These are phyloP conservation scores for Tulasnella sp. DNA, from an alignment of 768 basidiomycete species.

Conservation along the genomic window DNA sequence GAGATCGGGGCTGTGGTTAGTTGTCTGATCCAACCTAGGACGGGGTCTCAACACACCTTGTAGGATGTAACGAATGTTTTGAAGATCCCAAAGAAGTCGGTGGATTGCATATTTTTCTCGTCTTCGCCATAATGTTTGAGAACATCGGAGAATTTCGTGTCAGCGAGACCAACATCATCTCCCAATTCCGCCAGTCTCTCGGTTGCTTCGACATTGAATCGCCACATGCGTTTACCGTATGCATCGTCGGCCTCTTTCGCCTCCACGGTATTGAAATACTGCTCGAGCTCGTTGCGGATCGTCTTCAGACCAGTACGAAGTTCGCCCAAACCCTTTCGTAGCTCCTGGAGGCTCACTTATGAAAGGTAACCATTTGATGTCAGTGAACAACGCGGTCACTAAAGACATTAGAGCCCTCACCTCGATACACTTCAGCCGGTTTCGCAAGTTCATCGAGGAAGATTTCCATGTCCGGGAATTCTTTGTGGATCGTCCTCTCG, in stretches of 20 bases:
- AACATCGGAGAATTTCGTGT: slow-evolving; percentile 77
- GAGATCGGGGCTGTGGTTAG: slow-evolving; percentile 10
- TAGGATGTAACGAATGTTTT: slow-evolving; percentile 96
- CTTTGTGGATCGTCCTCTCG: slow-evolving; percentile 79
- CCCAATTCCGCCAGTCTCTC: slow-evolving; percentile 74
- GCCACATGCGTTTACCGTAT: slow-evolving; percentile 90
- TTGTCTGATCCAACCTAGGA: neutral
- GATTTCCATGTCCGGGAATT: slow-evolving; percentile 81
- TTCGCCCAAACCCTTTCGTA: slow-evolving; percentile 69
- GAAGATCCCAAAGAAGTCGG: slow-evolving; percentile 95
- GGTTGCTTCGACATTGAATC: slow-evolving; percentile 73
- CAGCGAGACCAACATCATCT: slow-evolving; percentile 84
- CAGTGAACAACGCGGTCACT: slow-evolving; percentile 26
- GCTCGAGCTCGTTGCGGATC: slow-evolving; percentile 74
- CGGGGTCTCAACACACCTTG: slow-evolving; percentile 49
- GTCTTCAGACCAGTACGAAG: slow-evolving; percentile 71
- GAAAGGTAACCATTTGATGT: slow-evolving; percentile 16
- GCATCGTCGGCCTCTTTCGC: slow-evolving; percentile 53
- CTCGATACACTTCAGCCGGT: slow-evolving; percentile 89
- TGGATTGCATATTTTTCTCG: slow-evolving; percentile 74
- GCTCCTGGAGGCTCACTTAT: slow-evolving; percentile 79
- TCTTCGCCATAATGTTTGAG: slow-evolving; percentile 93
- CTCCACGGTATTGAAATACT: slow-evolving; percentile 71
- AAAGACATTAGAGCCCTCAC: slow-evolving; percentile 43
- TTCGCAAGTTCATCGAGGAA: slow-evolving; percentile 87